phyloP scores from a whole-genome alignment of 805 yeast genomes.

The Ogataea naganishii region DNA sequence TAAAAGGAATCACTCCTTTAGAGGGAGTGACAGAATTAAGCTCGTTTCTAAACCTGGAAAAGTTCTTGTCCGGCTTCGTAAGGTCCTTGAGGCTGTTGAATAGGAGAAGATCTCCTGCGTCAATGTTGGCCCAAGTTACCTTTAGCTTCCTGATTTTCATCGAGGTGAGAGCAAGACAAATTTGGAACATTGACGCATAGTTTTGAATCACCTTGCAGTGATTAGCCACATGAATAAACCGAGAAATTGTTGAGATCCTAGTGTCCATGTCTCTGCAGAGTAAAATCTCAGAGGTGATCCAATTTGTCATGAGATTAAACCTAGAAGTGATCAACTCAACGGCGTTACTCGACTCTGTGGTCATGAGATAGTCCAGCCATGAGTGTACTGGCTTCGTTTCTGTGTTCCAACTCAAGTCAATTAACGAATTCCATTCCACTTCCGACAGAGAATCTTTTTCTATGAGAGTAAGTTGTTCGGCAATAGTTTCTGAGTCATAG shows the following conservation, averaged over 20 bases:
- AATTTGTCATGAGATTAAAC: slow-evolving; percentile 81
- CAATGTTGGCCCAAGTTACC: slow-evolving; percentile 67
- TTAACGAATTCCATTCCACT: slow-evolving; percentile 85
- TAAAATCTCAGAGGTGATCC: slow-evolving; percentile 85
- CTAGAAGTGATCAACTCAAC: slow-evolving; percentile 75
- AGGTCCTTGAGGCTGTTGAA: slow-evolving; percentile 62
- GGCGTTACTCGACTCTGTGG: slow-evolving; percentile 43
- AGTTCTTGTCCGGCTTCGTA: slow-evolving; percentile 70
- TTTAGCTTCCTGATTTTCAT: slow-evolving; percentile 48
- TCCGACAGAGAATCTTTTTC: slow-evolving; percentile 80
- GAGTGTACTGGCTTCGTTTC: slow-evolving; percentile 62
- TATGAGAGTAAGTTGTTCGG: slow-evolving; percentile 77
- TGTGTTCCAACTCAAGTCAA: slow-evolving; percentile 67
- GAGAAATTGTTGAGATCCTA: slow-evolving; percentile 63
- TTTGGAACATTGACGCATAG: slow-evolving; percentile 81
- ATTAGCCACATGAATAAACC: slow-evolving; percentile 81
- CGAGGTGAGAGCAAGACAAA: slow-evolving; percentile 72
- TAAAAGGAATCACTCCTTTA: slow-evolving; percentile 82
- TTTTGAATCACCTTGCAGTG: slow-evolving; percentile 68
- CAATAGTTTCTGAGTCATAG: slow-evolving; percentile 56
- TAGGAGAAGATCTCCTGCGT: slow-evolving; percentile 61
- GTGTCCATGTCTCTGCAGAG: slow-evolving; percentile 54
- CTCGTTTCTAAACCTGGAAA: slow-evolving; percentile 54
- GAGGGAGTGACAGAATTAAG: slow-evolving; percentile 48
- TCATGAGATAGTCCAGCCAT: slow-evolving; percentile 72